These are phyloP conservation scores for Narthecium ossifragum DNA, from an alignment of 106 monocot species.

Conservation along the genomic window DNA sequence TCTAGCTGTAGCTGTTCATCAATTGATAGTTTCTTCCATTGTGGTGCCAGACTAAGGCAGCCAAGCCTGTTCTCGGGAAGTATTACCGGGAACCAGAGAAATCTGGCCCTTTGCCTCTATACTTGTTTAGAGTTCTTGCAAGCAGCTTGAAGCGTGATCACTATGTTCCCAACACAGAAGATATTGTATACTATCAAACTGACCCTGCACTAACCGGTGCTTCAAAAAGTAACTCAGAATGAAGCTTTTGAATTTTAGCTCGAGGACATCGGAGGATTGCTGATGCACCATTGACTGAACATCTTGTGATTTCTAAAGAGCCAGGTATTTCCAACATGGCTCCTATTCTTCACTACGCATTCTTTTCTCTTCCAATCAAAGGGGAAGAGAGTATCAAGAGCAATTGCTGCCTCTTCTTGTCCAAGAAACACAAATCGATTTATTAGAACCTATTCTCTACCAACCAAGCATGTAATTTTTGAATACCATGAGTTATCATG, in stretches of 20 bases:
- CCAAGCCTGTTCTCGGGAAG: constrained; percentile 65
- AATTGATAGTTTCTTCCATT: not conserved
- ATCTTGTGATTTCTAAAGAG: not conserved
- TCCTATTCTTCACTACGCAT: not conserved
- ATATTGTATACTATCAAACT: constrained; percentile 73
- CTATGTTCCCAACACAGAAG: constrained; percentile 68
- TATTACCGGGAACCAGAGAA: constrained; percentile 85
- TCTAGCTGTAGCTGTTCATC: too few species aligned
- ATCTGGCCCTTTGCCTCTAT: constrained; percentile 65
- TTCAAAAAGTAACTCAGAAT: constrained; percentile 1
- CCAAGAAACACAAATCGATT: too few species aligned
- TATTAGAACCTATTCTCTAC: too few species aligned
- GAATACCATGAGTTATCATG: too few species aligned
- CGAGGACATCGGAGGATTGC: not conserved
- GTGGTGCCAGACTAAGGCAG: constrained; percentile 57
- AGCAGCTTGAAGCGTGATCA: constrained; percentile 69
- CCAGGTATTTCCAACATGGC: not conserved
- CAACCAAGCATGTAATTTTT: too few species aligned
- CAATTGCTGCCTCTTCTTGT: not conserved
- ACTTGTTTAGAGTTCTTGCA: constrained; percentile 42
- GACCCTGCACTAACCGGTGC: constrained; percentile 23
- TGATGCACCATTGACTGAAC: not conserved
- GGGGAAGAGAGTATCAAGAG: not conserved
- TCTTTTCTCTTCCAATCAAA: constrained; percentile 3
- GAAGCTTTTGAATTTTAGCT: not conserved